Base-by-base conservation (phyloP, 129 eudicot species). In the Lonicera japonica region DNA sequence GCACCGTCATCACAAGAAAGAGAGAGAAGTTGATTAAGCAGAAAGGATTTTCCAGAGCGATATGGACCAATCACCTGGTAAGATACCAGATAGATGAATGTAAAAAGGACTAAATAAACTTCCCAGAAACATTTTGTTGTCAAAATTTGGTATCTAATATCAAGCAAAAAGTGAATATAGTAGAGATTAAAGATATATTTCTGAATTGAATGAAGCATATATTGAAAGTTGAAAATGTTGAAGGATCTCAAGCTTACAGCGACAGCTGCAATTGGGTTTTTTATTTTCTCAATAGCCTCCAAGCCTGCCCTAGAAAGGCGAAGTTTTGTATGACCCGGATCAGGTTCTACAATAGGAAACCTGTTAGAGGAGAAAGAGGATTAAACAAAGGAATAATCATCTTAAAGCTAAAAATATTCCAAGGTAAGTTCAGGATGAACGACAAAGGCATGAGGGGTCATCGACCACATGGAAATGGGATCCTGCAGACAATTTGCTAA, bases 51-150 rank as follows among this genome's bases (percentile, higher is more conserved):
- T 60, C 99, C 99, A 69, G 99, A 94, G 63, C 99, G 96, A 75
- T 94, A 94, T 20, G 99, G 99, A 36, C 99, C 99, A 80, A 94
- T 94, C 59, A 94, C 99, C 99, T 92, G n/a, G n/a, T n/a, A n/a
- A n/a, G n/a, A n/a, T n/a, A n/a, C n/a, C n/a, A n/a, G n/a, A n/a
- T n/a, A n/a, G n/a, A n/a, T n/a, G n/a, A n/a, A n/a, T n/a, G n/a
- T n/a, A n/a, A n/a, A n/a, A n/a, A n/a, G n/a, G n/a, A n/a, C n/a
- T n/a, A n/a, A 67, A 46, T n/a, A 56, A 79, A 18, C 84, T 23
- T 66, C 38, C 75, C 71, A 60, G n/a, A 65, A 53, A 70, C 57
- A 29, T 48, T 20, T 13, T 50, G 16, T 40, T 19, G 40, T 47
- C 53, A 72, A 19, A 20, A 43, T 40, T 51, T 43, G 21, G 11